These are phyloP conservation scores for Metroxylon sagu DNA, from an alignment of 176 grass and related monocot genomes.

Conservation along the genomic window DNA sequence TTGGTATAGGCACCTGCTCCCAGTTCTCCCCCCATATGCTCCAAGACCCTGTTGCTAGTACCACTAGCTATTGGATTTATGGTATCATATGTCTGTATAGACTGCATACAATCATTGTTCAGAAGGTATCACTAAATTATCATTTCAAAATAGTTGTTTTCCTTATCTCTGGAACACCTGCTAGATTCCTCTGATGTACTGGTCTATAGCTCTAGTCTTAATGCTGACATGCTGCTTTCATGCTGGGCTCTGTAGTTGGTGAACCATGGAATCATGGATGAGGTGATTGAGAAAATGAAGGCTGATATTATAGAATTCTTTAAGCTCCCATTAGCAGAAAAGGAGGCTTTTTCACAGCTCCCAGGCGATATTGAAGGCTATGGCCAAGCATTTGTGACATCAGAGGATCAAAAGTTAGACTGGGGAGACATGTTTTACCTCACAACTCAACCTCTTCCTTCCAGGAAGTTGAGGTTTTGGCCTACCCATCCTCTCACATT, in stretches of 20 bases:
- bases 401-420: slow-evolving; percentile 31
- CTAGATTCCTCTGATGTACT: no score
- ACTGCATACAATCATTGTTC: no score
- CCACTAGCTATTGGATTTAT: no score
- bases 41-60: no score
- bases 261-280: slow-evolving; percentile 13
- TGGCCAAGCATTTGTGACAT: slow-evolving; percentile 31
- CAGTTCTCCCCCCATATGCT: no score
- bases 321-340: slow-evolving; percentile 24
- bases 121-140: no score
- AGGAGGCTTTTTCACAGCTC: slow-evolving; percentile 16
- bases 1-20: no score
- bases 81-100: no score
- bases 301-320: slow-evolving; percentile 20
- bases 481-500: slow-evolving; percentile 18
- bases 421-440: slow-evolving; percentile 36
- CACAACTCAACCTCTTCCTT: slow-evolving; percentile 1
- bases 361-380: slow-evolving; percentile 24
- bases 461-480: slow-evolving; percentile 17
- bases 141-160: no score
- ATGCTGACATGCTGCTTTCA: no score
- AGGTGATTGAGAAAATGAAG: slow-evolving; percentile 20
- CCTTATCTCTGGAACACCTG: no score
- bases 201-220: no score
- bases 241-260: slow-evolving; percentile 13